These are phyloP conservation scores for Blastocystis sp. DNA, from an alignment of 352 stramenopile genomes.

Conservation along the genomic window DNA sequence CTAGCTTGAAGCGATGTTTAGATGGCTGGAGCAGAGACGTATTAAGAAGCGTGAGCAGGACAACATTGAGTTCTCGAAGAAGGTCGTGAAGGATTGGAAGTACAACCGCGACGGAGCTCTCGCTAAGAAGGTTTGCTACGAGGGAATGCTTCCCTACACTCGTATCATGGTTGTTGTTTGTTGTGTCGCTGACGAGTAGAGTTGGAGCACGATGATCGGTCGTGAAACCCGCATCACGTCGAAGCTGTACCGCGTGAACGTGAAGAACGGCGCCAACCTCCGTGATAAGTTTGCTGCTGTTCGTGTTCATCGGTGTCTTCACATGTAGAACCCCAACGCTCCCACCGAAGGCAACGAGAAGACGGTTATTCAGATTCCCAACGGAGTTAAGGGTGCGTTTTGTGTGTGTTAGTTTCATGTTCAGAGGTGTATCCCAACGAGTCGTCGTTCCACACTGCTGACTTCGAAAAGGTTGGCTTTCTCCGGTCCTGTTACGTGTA, in stretches of 20 bases:
- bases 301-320: background rate
- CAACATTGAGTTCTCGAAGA: constrained; percentile 50
- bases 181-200: background rate
- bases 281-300: constrained; percentile 37
- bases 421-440: constrained; percentile 43
- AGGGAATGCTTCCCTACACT: constrained; percentile 51
- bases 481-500: background rate
- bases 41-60: constrained; percentile 50
- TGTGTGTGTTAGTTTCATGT: background rate
- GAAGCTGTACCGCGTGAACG: constrained; percentile 19
- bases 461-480: background rate
- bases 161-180: constrained; percentile 7
- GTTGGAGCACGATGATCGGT: constrained; percentile 43
- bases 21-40: constrained; percentile 46
- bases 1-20: background rate
- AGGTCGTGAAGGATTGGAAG: constrained; percentile 28
- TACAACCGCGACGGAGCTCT: constrained; percentile 32
- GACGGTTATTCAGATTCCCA: constrained; percentile 28
- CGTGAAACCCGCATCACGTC: constrained; percentile 6
- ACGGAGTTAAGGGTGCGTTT: constrained; percentile 17
- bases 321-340: constrained; percentile 29
- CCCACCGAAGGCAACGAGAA: constrained; percentile 51
- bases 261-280: constrained; percentile 35
- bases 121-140: constrained; percentile 56
- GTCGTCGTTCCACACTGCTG: background rate